phyloP scores from a whole-genome alignment of 441 rosid species.

The Sinapis alba region DNA sequence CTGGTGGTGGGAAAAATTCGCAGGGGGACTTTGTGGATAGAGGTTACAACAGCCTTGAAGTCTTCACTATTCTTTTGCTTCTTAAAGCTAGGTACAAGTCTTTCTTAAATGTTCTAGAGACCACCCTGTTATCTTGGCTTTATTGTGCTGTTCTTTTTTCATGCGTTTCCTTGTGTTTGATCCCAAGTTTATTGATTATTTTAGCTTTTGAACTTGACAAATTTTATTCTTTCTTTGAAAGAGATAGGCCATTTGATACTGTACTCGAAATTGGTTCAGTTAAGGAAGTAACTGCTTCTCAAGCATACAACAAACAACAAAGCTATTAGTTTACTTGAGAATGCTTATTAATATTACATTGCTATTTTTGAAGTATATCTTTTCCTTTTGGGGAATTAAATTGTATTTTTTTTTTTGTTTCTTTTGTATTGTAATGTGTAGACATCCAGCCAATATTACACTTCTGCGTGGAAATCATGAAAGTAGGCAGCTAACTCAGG shows the following conservation, averaged over 20 bases:
- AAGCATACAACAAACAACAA: too few relatives aligned
- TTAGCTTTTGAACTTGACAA: neutral
- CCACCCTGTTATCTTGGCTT: neutral
- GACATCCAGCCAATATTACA: slow-evolving; percentile 96
- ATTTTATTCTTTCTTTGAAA: neutral
- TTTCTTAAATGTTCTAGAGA: slow-evolving; percentile 1
- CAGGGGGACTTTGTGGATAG: slow-evolving; percentile 99
- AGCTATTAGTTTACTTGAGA: neutral
- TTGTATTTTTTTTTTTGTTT: neutral
- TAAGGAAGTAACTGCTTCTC: neutral
- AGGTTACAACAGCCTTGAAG: slow-evolving; percentile 99
- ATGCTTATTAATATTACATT: neutral
- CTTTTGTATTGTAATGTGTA: slow-evolving; percentile 41
- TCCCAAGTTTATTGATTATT: neutral
- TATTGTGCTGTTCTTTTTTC: neutral
- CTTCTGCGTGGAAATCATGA: slow-evolving; percentile 99
- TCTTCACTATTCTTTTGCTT: slow-evolving; percentile 96
- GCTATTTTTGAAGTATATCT: neutral
- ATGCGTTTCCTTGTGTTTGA: neutral
- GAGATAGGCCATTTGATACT: neutral
- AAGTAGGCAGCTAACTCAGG: slow-evolving; percentile 99
- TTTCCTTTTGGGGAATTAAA: neutral
- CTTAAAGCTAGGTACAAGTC: slow-evolving; percentile 89
- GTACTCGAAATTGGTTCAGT: neutral
- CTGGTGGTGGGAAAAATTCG: slow-evolving; percentile 15